A percentile compares a stretch with the other conserved stretches of the same genome.
Evolutionary conservation across 192 early-diverging fungal species (phyloP).

Genomic region (Chytriomyces sp.): DNA sequence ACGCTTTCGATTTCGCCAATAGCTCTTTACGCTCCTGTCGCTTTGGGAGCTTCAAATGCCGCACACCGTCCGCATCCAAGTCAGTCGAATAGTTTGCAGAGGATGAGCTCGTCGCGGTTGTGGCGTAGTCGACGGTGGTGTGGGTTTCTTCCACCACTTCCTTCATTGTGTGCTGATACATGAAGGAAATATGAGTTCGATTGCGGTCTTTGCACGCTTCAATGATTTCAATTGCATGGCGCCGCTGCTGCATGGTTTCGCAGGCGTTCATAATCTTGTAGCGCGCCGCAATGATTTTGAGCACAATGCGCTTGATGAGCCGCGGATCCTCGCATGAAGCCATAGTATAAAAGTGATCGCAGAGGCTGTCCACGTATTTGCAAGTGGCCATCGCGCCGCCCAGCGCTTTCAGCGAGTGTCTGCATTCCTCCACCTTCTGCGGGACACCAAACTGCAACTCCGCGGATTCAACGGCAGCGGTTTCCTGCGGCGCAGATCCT

Average conservation of each 20-base stretch:
- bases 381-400: not conserved
- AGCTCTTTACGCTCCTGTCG: not conserved
- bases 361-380: slow-evolving; percentile 2
- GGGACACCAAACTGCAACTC: not conserved
- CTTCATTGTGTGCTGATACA: not conserved
- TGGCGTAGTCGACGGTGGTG: not conserved
- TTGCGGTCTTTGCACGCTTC: not conserved
- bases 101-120: not conserved
- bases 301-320: not conserved
- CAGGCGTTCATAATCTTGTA: not conserved
- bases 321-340: not conserved
- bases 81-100: too few relatives aligned
- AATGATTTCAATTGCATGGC: not conserved
- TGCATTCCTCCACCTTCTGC: not conserved
- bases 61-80: not conserved
- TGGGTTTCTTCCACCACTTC: not conserved
- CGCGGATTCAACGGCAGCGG: not conserved
- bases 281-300: not conserved
- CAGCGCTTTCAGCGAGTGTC: not conserved
- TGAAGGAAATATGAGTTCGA: not conserved
- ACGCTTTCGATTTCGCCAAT: not conserved
- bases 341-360: slow-evolving; percentile 8
- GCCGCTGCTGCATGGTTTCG: not conserved
- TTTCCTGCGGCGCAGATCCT: not conserved
- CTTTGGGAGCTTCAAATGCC: not conserved